Evolutionary conservation across 2,329 filamentous ascomycete genomes (phyloP).

Genomic region (Fusarium tjaetaba): DNA sequence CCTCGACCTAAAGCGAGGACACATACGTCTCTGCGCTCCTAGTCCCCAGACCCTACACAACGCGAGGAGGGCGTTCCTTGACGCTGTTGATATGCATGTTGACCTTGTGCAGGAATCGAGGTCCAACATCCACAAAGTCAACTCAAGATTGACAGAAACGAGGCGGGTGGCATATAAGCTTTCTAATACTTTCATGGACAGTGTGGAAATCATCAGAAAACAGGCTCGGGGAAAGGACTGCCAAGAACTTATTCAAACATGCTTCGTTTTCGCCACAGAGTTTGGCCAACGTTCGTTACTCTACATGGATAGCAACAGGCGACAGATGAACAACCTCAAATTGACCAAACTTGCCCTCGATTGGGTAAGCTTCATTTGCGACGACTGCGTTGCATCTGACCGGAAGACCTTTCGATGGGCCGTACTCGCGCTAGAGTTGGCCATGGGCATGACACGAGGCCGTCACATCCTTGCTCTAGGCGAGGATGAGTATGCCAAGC

Average conservation of each 20-base stretch:
- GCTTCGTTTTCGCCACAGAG: slow-evolving; percentile 98
- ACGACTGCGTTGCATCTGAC: slow-evolving; percentile 94
- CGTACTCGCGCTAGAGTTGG: slow-evolving; percentile 92
- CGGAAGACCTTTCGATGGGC: slow-evolving; percentile 98
- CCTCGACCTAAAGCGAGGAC: slow-evolving; percentile 86
- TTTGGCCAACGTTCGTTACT: slow-evolving; percentile 94
- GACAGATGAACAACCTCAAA: slow-evolving; percentile 97
- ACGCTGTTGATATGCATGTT: slow-evolving; percentile 83
- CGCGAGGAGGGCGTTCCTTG: slow-evolving; percentile 81
- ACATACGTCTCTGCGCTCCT: slow-evolving; percentile 87
- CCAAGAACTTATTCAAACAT: slow-evolving; percentile 96
- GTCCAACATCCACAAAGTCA: slow-evolving; percentile 92
- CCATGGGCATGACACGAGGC: slow-evolving; percentile 96
- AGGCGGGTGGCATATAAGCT: slow-evolving; percentile 96
- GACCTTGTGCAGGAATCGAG: slow-evolving; percentile 91
- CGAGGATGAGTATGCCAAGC: slow-evolving; percentile 83
- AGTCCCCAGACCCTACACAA: slow-evolving; percentile 82
- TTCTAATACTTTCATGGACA: slow-evolving; percentile 98
- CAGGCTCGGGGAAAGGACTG: slow-evolving; percentile 88
- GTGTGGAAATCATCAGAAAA: slow-evolving; percentile 88
- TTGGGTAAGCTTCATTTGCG: slow-evolving; percentile 98
- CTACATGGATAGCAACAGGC: slow-evolving; percentile 94
- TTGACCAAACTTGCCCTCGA: slow-evolving; percentile 92
- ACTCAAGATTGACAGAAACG: slow-evolving; percentile 89
- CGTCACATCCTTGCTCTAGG: slow-evolving; percentile 92